Conservation (phyloP, 371 early-diverging fungal species). For the Chytridiales sp. region DNA sequence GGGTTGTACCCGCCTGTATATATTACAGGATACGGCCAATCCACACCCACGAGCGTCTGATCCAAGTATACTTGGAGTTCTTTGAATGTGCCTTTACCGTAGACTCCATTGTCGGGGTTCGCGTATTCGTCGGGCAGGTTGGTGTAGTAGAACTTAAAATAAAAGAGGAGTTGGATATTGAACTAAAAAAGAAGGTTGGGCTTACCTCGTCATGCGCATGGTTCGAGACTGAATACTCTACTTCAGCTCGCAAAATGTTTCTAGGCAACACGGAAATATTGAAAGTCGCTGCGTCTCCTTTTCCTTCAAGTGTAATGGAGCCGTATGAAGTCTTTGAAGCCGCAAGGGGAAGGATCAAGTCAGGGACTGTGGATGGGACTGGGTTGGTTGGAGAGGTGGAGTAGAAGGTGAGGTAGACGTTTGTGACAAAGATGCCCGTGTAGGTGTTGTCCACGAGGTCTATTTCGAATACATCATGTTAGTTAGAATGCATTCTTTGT, state of each 20-base stretch:
- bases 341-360: constrained; percentile 20
- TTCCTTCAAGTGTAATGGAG: constrained; percentile 8
- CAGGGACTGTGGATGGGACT: constrained; percentile 16
- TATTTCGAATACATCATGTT: no score
- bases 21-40: constrained; percentile 27
- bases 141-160: constrained; percentile 26
- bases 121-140: constrained; percentile 33
- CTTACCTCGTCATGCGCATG: constrained; percentile 30
- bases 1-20: constrained; percentile 41
- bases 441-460: constrained; percentile 16
- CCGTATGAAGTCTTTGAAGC: background rate
- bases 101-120: constrained; percentile 25
- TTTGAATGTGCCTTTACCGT: constrained; percentile 31
- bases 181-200: background rate
- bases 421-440: constrained; percentile 22
- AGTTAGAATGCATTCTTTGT: no score
- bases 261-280: constrained; percentile 11
- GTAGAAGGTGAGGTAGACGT: constrained; percentile 21
- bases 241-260: constrained; percentile 26
- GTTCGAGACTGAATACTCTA: constrained; percentile 29
- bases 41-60: constrained; percentile 27
- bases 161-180: background rate
- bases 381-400: background rate
- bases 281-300: constrained; percentile 14
- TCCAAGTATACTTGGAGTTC: constrained; percentile 33